Percentiles rank a stretch among this genome's conserved stretches.
phyloP scores from a whole-genome alignment of 176 grass and related monocot genomes.

The Miscanthus lutarioriparius region DNA sequence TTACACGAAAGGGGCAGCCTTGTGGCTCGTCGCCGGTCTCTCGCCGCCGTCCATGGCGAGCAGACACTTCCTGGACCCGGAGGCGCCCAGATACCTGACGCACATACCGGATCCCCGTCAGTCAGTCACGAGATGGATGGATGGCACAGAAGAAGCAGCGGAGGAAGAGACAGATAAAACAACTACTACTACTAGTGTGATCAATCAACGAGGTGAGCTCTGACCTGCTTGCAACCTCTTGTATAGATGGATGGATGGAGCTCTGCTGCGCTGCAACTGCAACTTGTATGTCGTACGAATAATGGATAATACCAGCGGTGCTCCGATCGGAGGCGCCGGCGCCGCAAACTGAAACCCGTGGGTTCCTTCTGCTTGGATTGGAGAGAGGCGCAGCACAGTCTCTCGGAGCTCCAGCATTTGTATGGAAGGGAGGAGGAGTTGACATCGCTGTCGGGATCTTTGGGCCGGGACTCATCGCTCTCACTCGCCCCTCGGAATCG shows the following conservation, averaged over 20 bases:
- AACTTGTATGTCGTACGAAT: too few relatives aligned
- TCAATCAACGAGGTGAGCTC: not conserved
- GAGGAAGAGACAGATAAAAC: not conserved
- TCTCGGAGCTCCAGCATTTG: not conserved
- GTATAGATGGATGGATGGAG: not conserved
- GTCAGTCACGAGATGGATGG: not conserved
- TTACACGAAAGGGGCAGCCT: constrained; percentile 19
- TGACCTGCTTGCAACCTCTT: not conserved
- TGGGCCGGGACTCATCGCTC: not conserved
- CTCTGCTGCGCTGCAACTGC: not conserved
- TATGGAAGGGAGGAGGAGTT: constrained; percentile 32
- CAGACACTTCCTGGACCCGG: not conserved
- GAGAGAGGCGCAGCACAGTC: not conserved
- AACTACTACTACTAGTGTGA: not conserved
- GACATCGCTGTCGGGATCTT: constrained; percentile 33
- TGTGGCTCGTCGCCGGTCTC: constrained; percentile 4
- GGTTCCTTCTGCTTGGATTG: not conserved
- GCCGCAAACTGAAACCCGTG: not conserved
- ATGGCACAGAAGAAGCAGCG: not conserved
- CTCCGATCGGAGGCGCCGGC: not conserved
- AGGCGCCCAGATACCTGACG: not conserved
- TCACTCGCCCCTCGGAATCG: too few relatives aligned
- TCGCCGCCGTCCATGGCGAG: constrained; percentile 31
- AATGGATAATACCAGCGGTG: not conserved
- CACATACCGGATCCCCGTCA: not conserved